Conservation (phyloP, 2,329 filamentous ascomycete species). For the Alternaria conjuncta region DNA sequence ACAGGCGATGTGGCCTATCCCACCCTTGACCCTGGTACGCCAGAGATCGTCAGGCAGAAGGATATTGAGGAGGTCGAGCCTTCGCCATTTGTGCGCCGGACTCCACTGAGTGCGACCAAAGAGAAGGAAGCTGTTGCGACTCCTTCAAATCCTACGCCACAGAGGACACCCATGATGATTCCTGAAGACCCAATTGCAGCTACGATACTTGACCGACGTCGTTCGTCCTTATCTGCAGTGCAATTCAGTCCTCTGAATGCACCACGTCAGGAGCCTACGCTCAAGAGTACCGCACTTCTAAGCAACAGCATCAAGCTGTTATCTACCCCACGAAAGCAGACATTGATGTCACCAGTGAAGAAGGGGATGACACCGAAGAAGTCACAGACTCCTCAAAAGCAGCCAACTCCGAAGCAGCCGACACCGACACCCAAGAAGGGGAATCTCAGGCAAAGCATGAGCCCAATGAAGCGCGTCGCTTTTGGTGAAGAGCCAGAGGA, state of each 20-base stretch:
- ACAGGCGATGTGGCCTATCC: slow-evolving; percentile 33
- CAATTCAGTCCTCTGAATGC: slow-evolving; percentile 45
- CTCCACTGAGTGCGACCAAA: slow-evolving; percentile 28
- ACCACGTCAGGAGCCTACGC: slow-evolving; percentile 33
- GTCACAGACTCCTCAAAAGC: slow-evolving; percentile 47
- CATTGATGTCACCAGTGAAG: slow-evolving; percentile 52
- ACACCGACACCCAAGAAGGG: slow-evolving; percentile 47
- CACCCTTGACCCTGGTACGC: slow-evolving; percentile 36
- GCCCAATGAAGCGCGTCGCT: slow-evolving; percentile 43
- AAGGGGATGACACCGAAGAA: slow-evolving; percentile 47
- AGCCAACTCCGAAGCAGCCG: slow-evolving; percentile 49
- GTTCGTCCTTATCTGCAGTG: slow-evolving; percentile 42
- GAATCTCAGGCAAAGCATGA: slow-evolving; percentile 37
- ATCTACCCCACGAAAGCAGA: slow-evolving; percentile 57
- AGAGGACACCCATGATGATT: slow-evolving; percentile 24
- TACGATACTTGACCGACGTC: slow-evolving; percentile 43
- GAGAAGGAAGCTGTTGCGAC: slow-evolving; percentile 25
- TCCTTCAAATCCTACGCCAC: slow-evolving; percentile 24
- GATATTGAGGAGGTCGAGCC: slow-evolving; percentile 42
- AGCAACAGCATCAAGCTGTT: slow-evolving; percentile 56
- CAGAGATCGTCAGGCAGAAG: slow-evolving; percentile 34
- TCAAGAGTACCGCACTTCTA: slow-evolving; percentile 44
- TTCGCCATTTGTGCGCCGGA: slow-evolving; percentile 42
- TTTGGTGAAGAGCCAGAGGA: slow-evolving; percentile 37
- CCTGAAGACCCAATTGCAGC: slow-evolving; percentile 44